These are phyloP conservation scores for Thelephora aurantiotincta DNA, from an alignment of 768 basidiomycete genomes.

Conservation along the genomic window DNA sequence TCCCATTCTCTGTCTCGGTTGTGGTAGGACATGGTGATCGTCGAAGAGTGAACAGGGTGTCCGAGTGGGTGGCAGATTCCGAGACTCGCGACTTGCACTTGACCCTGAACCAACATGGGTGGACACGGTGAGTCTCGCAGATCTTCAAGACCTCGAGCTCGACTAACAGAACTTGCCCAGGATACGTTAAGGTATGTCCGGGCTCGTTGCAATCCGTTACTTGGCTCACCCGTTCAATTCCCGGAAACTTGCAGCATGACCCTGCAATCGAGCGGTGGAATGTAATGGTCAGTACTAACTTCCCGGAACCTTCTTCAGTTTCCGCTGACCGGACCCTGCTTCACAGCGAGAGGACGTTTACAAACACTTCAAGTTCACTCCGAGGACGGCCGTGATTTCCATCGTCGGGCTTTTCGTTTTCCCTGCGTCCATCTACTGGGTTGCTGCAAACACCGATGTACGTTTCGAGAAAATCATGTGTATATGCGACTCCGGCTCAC, in stretches of 20 bases:
- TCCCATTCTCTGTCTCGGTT: conserved; percentile 68
- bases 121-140: conserved; percentile 39
- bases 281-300: conserved; percentile 28
- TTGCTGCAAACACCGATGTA: conserved; percentile 27
- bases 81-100: conserved; percentile 12
- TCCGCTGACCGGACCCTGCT: background rate
- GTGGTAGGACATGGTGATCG: conserved; percentile 40
- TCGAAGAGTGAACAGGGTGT: conserved; percentile 11
- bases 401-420: conserved; percentile 50
- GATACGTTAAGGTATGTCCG: conserved; percentile 38
- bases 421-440: conserved; percentile 39
- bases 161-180: conserved; percentile 18
- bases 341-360: conserved; percentile 73
- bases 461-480: conserved; percentile 8
- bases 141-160: background rate
- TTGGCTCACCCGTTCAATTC: background rate
- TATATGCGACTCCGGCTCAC: background rate
- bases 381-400: conserved; percentile 42
- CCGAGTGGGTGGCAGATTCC: conserved; percentile 5
- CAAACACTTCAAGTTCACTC: conserved; percentile 71
- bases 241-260: conserved; percentile 19
- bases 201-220: background rate
- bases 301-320: background rate
- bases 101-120: conserved; percentile 31
- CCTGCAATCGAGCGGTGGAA: conserved; percentile 46